Evolutionary conservation across 176 grass and related monocot species (phyloP), one percentile per base, ranked within the genome.

Genomic region (Bromus sterilis): DNA sequence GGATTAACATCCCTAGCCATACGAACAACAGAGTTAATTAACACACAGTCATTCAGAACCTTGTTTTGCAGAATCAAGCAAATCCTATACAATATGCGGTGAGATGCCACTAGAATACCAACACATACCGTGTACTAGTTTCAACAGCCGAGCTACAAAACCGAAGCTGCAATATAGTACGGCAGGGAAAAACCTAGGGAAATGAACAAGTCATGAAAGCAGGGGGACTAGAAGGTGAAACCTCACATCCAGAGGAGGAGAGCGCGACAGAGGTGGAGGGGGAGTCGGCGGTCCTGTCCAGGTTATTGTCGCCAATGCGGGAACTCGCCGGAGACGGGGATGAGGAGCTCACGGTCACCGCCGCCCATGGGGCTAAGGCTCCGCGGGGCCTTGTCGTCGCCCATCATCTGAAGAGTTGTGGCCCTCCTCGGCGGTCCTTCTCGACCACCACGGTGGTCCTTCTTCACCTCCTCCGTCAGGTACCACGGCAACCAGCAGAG

Each of bases 331-430:
- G 91, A 83, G 81, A 93, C 94, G 61, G 91, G 91, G 81, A 97
- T 97, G 75, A 93, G 89, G 62, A 97, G 94, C 84, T 97, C 91
- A 11, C 87, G 75, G 80, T 91, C 94, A 71, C 88, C 72, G 82
- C 75, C 85, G 66, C 84, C 89, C 91, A 87, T 87, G 51, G 91
- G 78, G 77, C 78, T 87, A 57, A 80, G 78, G 77, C 80, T 86
- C 70, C 75, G 59, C 80, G 81, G 73, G 21, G 87, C 85, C 83
- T 93, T 97, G 80, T 88, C 91, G 74, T 93, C 94, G 37, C 89
- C 89, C 94, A 97, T 97, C 80, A 66, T 66, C 62, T 34, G 33
- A 2, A 4, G 33, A 4, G 33, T 4, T 34, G 33, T 4, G 33
- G 33, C 33, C 33, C 33, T 34, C 33, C 33, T 3, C 33, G 33